These are phyloP conservation scores for Tetragonia tetragonoides DNA, from an alignment of 148 eudicot genomes.

Conservation along the genomic window DNA sequence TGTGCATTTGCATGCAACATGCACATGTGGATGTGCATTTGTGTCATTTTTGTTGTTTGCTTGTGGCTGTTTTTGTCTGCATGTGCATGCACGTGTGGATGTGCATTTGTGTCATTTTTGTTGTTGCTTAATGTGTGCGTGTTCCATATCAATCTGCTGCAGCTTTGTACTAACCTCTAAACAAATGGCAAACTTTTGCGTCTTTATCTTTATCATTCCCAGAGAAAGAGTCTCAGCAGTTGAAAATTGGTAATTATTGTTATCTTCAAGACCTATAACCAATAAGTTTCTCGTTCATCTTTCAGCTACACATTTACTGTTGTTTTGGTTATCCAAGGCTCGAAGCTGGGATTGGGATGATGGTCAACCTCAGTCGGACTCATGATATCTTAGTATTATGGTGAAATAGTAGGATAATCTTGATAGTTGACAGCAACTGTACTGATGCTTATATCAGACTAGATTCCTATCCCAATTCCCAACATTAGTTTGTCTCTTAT, in stretches of 20 bases:
- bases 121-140: too few relatives aligned
- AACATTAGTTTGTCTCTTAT: too few relatives aligned
- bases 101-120: too few relatives aligned
- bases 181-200: not conserved
- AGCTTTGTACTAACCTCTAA: too few relatives aligned
- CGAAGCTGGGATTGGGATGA: not conserved
- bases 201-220: not conserved
- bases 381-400: not conserved
- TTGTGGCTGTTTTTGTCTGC: not conserved
- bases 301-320: not conserved
- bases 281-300: not conserved
- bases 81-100: not conserved
- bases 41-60: not conserved
- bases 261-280: not conserved
- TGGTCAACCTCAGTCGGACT: not conserved
- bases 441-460: too few relatives aligned
- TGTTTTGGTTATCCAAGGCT: not conserved
- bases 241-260: not conserved
- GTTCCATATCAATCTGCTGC: too few relatives aligned
- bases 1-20: not conserved
- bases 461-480: too few relatives aligned
- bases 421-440: too few relatives aligned
- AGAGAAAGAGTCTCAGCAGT: not conserved
- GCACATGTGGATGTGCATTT: too few relatives aligned
- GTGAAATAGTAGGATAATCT: not conserved